Evolutionary conservation across 164 flowering plant genomes (phyloP), one percentile per base, ranked within the genome.

Genomic region (Piper longum): DNA sequence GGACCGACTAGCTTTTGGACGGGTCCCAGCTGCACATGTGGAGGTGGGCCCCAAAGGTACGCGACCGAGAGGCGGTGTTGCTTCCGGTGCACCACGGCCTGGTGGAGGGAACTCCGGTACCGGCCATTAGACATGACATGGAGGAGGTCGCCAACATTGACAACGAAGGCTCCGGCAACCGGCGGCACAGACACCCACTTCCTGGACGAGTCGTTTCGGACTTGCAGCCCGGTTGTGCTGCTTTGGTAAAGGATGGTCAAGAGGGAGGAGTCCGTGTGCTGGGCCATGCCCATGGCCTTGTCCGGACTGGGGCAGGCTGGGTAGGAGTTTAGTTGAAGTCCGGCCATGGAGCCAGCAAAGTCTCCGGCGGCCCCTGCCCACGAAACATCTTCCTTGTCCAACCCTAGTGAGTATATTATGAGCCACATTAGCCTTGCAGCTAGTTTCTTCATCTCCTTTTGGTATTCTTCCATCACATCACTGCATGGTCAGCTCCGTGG

Each of bases 221-320:
- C 87, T 19, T 93, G 96, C 14, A 93, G 71, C 14, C 52, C 52
- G 12, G 14, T 48, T 9, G 12, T 48, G 52, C 14, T 48, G 52
- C 14, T 77, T 41, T 63, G 52, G 11, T 48, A 13, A 14, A 48
- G 61, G 85, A 91, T 75, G 8, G 97, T 91, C 62, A 91, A 75
- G 55, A 88, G 78, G 69, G 88, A 80, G 1, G 97, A 83, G 70
- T 93, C 98, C 0, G 98, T 93, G 73, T 93, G 98, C 11, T 93
- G 80, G 0, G 92, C 96, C 0, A 93, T 76, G 16, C 98, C 97
- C 97, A 93, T 93, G 73, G 97, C 97, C 59, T 85, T 81, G 39
- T 76, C 84, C 16, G 98, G 98, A 57, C 90, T 87, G 2, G 97
- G 98, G 69, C 98, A 93, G 6, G 83, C 75, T 54, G 98, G 98